Conservation (phyloP, 305 asterid genomes). For the Salvia sclarea region DNA sequence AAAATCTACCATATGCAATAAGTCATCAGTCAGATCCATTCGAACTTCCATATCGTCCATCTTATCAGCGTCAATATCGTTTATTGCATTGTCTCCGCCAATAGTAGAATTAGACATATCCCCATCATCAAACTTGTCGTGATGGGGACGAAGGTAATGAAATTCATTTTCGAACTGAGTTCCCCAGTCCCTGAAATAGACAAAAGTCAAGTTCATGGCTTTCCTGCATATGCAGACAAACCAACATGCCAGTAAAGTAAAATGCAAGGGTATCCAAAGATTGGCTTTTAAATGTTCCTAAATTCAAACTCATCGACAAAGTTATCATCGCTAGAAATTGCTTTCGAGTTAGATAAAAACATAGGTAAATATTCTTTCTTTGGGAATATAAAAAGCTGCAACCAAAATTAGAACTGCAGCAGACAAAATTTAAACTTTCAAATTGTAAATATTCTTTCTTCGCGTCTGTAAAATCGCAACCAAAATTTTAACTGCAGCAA, state of each 20-base stretch:
- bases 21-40: constrained; percentile 96
- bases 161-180: constrained; percentile 46
- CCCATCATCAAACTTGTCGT: constrained; percentile 37
- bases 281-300: not conserved
- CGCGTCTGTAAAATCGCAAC: not conserved
- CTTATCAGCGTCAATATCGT: constrained; percentile 33
- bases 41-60: constrained; percentile 63
- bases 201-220: constrained; percentile 4
- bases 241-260: not conserved
- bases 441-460: not conserved
- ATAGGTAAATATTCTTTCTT: not conserved
- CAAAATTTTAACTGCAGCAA: constrained; percentile 2
- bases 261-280: not conserved
- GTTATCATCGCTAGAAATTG: not conserved
- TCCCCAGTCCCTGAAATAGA: constrained; percentile 52
- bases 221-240: not conserved
- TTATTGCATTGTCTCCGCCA: constrained; percentile 39
- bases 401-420: not conserved
- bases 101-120: constrained; percentile 39
- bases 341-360: not conserved
- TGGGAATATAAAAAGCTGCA: not conserved
- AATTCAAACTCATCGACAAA: not conserved
- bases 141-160: constrained; percentile 37
- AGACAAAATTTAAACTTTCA: not conserved
- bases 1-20: constrained; percentile 76